These are phyloP conservation scores for Babesia divergens DNA, from an alignment of 169 alveolate species.

Conservation along the genomic window DNA sequence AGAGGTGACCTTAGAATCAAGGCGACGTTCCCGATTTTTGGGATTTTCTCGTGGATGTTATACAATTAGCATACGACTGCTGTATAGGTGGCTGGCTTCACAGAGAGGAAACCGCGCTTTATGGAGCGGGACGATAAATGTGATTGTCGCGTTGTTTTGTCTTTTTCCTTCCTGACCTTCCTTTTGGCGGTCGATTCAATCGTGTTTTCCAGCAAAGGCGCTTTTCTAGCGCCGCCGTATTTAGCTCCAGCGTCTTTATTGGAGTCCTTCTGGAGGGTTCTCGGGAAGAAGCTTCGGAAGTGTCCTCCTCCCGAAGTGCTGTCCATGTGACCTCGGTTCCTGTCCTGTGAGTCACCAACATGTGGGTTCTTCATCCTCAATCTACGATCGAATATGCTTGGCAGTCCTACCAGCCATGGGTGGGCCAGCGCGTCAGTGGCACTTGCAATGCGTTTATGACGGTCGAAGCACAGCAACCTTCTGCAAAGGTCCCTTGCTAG, in stretches of 20 bases:
- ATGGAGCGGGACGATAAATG: too few relatives aligned
- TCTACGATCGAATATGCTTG: slow-evolving; percentile 45
- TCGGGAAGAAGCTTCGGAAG: not conserved
- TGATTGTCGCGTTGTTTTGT: too few relatives aligned
- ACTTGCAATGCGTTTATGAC: slow-evolving; percentile 75
- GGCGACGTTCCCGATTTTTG: too few relatives aligned
- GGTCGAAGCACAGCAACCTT: slow-evolving; percentile 80
- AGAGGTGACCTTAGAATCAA: too few relatives aligned
- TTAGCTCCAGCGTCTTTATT: not conserved
- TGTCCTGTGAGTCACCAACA: slow-evolving; percentile 8
- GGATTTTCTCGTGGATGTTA: too few relatives aligned
- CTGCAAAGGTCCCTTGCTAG: slow-evolving; percentile 84
- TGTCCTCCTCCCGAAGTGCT: slow-evolving; percentile 9
- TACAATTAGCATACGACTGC: too few relatives aligned
- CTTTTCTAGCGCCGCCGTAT: not conserved
- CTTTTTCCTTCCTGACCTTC: too few relatives aligned
- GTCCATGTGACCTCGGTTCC: not conserved
- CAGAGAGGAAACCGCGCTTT: too few relatives aligned
- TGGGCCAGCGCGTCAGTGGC: slow-evolving; percentile 83
- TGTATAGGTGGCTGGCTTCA: too few relatives aligned
- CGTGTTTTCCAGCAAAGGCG: not conserved
- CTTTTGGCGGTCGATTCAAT: too few relatives aligned
- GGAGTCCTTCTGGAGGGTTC: not conserved
- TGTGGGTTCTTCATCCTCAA: slow-evolving; percentile 40
- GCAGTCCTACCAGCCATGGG: slow-evolving; percentile 83